Base-by-base conservation (phyloP, 2,329 filamentous ascomycete genomes). In the Xylariaceae sp. region DNA sequence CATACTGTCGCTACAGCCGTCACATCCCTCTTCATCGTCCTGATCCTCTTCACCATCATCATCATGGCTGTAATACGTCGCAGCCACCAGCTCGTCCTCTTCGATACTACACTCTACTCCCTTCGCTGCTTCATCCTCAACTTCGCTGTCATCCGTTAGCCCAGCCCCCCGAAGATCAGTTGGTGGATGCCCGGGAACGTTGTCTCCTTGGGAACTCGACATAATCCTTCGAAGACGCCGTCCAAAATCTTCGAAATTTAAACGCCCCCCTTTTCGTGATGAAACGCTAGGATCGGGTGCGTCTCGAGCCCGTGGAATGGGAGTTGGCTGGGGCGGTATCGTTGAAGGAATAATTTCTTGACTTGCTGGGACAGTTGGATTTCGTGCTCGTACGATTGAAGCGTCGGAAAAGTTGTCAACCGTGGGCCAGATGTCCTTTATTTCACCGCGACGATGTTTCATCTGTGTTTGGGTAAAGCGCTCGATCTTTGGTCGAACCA, bases 371-470 rank as follows among this genome's bases (percentile, higher is more conserved):
- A 49, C 32, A 1, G 32, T 44, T 1, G 47, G 46, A 3, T 44
- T 61, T 19, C 40, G 40, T 18, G 41, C 56, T 50, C 21, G 41
- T 20, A 44, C 32, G n/a, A 53, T 47, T 2, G 59, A 47, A 20
- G 52, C 49, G 12, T 71, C 65, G 3, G 54, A 23, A 23, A 71
- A 71, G 52, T 70, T 65, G 6, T 67, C 54, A 14, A 52, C 57
- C 1, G 65, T 71, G 18, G 70, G 70, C 70, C 70, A 71, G 6
- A 62, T 19, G 2, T 71, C 69, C 26, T 62, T 65, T 10, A 41
- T 43, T 2, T 7, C 44, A 12, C 54, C 49, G 29, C 55, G 58
- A 1, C 48, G 52, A 26, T n/a, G 41, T 19, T 56, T 57, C 14
- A 44, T 40, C 47, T 55, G 21, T 14, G 29, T 21, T 40, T 54